phyloP scores from a whole-genome alignment of 805 yeast species.

The Debaryomyces prosopidis region DNA sequence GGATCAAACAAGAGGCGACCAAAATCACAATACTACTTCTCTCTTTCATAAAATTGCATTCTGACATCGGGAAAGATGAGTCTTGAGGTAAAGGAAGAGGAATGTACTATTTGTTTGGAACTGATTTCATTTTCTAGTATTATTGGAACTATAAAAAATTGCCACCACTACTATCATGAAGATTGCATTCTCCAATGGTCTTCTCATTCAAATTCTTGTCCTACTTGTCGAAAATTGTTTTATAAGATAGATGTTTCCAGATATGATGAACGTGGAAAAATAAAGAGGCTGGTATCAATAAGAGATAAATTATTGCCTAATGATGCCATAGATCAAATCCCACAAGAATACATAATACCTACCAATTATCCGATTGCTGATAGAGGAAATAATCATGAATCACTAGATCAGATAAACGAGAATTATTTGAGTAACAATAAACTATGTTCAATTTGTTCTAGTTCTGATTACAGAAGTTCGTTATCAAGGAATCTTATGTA shows the following conservation, averaged over 20 bases:
- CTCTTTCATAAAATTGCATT: no score
- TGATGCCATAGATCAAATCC: constrained; percentile 39
- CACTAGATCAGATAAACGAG: background rate
- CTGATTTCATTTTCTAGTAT: constrained; percentile 10
- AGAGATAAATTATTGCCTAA: constrained; percentile 33
- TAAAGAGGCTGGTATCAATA: constrained; percentile 16
- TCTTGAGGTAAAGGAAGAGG: constrained; percentile 16
- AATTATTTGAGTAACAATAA: background rate
- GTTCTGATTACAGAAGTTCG: constrained; percentile 27
- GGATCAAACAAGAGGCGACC: background rate
- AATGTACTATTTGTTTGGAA: constrained; percentile 66
- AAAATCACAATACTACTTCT: background rate
- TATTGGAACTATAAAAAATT: constrained; percentile 31
- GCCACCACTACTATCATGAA: constrained; percentile 58
- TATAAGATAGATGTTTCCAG: constrained; percentile 33
- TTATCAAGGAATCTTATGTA: background rate
- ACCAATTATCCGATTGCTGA: background rate
- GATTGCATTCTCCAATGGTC: constrained; percentile 61
- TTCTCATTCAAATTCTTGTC: constrained; percentile 56
- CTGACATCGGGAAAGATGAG: background rate
- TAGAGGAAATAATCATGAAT: background rate
- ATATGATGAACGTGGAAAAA: constrained; percentile 9
- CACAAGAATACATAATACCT: constrained; percentile 34
- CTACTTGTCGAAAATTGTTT: constrained; percentile 56
- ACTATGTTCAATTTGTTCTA: constrained; percentile 35